Base-by-base conservation (phyloP, 192 early-diverging fungal genomes). In the Umbelopsis isabellina region DNA sequence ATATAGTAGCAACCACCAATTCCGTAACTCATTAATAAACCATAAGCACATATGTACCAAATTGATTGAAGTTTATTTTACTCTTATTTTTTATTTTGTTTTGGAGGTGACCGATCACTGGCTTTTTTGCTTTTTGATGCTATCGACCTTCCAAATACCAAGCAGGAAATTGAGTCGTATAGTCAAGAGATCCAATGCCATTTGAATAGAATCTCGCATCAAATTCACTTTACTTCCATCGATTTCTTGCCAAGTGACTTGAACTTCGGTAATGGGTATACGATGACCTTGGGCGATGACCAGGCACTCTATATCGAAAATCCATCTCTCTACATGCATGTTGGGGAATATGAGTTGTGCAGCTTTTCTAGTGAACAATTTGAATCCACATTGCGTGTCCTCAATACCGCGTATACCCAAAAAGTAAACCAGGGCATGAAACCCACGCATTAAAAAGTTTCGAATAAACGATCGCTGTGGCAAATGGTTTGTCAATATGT, bases 331-430 rank as follows among this genome's bases (percentile, higher is more conserved):
- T 3, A 95, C 94, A 66, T 99, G 97, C 92, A 97, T 94, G 74
- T 89, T 88, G 21, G 91, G 87, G 70, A 96, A 95, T 46, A 99
- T 91, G 35, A 76, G 72, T 48, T 83, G 83, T 0, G 92, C 95
- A 0, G 95, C 86, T 22, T 79, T 74, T 18, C 97, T 88, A 0
- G 92, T 92, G 67, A 97, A 90, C 27, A 99, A 81, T 76, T 99
- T 99, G 87, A 99, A 99, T 6, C 97, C 97, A 77, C 97, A 99
- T 76, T 99, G 97, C 12, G 97, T 99, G 74, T 99, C 97, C 27
- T 90, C 89, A 73, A 99, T 93, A 2, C 86, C 86, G 21, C 90
- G 83, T 67, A 97, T 93, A 2, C 95, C 97, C 61, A 99, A 80
- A 12, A 97, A 71, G 65, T 90, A 90, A 49, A 99, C 89, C 73